These are phyloP conservation scores for Phytophthora constricta DNA, from an alignment of 352 stramenopile species.

Conservation along the genomic window DNA sequence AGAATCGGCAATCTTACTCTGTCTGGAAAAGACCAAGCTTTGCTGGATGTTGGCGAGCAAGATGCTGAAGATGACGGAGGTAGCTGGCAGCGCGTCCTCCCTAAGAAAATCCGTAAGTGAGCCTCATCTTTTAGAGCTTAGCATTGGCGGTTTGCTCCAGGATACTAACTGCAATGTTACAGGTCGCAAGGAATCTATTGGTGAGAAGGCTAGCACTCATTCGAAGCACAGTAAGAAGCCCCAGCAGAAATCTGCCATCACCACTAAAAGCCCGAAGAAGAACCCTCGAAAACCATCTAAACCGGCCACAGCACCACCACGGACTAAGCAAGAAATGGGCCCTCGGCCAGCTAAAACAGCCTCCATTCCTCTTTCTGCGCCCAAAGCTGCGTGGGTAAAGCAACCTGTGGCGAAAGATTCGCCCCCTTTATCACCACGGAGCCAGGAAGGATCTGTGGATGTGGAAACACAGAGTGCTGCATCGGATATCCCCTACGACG, in stretches of 20 bases:
- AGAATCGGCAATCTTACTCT: not conserved
- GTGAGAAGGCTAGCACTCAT: conserved; percentile 9
- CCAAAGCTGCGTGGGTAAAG: conserved; percentile 13
- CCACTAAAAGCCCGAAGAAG: conserved; percentile 9
- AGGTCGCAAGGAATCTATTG: conserved; percentile 34
- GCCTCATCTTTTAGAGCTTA: too few species aligned
- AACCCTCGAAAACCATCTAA: conserved; percentile 4
- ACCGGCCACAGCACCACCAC: not conserved
- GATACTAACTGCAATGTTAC: too few species aligned
- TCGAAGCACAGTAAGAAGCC: conserved; percentile 7
- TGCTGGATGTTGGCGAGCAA: not conserved
- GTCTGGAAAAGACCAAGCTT: not conserved
- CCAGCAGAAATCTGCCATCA: conserved; percentile 1
- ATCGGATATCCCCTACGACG: conserved; percentile 48
- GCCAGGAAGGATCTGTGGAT: conserved; percentile 25
- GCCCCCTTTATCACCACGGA: conserved; percentile 13
- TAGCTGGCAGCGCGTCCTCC: conserved; percentile 30
- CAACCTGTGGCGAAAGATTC: conserved; percentile 11
- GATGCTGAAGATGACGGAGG: conserved; percentile 13
- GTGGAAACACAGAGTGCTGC: conserved; percentile 14
- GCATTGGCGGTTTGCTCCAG: too few species aligned
- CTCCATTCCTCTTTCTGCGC: too few species aligned
- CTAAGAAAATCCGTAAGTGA: conserved; percentile 44
- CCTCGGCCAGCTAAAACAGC: not conserved
- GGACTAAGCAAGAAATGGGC: conserved; percentile 6